phyloP scores from a whole-genome alignment of 306 rosid species.

The Castanea sativa region DNA sequence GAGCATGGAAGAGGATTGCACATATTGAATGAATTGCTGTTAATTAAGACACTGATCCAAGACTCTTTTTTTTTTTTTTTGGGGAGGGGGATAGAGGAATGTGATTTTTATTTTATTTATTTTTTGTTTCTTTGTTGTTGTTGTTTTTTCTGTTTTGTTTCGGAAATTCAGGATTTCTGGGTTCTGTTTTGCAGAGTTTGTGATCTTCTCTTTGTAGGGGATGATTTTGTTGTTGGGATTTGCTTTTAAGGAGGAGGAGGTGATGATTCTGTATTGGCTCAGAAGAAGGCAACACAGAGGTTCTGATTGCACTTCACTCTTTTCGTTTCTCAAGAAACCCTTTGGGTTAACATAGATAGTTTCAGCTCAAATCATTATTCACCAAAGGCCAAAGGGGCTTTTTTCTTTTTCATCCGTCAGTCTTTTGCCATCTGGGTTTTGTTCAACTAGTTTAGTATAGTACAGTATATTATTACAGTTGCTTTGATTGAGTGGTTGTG shows the following conservation, averaged over 20 bases:
- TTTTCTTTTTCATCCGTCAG: background rate
- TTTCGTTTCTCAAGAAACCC: slow-evolving; percentile 41
- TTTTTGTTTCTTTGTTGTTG: no score
- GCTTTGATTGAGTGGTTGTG: slow-evolving; percentile 28
- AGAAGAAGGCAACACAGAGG: slow-evolving; percentile 29
- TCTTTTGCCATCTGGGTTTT: slow-evolving; percentile 23
- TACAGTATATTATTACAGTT: slow-evolving; percentile 14
- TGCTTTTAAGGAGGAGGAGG: slow-evolving; percentile 34
- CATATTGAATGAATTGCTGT: slow-evolving; percentile 33
- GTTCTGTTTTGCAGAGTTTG: slow-evolving; percentile 24
- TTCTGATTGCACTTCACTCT: slow-evolving; percentile 42
- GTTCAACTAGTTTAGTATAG: slow-evolving; percentile 21
- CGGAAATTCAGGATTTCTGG: slow-evolving; percentile 23
- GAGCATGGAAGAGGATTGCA: slow-evolving; percentile 78
- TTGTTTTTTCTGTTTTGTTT: no score
- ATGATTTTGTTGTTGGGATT: slow-evolving; percentile 40
- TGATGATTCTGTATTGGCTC: slow-evolving; percentile 42
- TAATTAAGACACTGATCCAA: slow-evolving; percentile 38
- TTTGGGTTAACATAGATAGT: slow-evolving; percentile 43
- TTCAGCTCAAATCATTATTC: background rate
- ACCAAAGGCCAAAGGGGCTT: slow-evolving; percentile 1
- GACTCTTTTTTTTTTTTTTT: background rate
- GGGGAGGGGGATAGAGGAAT: background rate
- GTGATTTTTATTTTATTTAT: background rate
- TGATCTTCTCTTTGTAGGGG: slow-evolving; percentile 30